Evolutionary conservation across 2,329 filamentous ascomycete genomes (phyloP).

Genomic region (Hypoxylon rubiginosum): DNA sequence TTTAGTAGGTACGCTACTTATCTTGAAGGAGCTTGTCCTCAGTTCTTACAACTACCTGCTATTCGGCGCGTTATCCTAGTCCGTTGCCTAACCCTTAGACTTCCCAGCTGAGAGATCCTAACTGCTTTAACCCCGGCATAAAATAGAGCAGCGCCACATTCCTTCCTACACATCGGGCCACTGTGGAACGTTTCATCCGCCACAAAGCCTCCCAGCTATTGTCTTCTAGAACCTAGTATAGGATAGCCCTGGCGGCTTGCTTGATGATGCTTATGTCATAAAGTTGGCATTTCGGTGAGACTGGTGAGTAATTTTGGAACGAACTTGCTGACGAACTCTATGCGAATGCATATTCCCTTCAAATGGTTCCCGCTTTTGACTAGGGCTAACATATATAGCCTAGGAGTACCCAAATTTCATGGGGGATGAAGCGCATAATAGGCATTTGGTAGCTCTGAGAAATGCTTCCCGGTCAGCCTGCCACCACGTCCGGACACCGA

Average conservation of each 20-base stretch:
- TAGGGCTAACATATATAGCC: slow-evolving; percentile 38
- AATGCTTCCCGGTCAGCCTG: slow-evolving; percentile 51
- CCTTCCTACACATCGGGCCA: slow-evolving; percentile 31
- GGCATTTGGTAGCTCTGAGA: slow-evolving; percentile 46
- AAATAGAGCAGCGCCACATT: slow-evolving; percentile 39
- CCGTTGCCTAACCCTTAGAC: slow-evolving; percentile 6
- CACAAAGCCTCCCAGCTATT: slow-evolving; percentile 32
- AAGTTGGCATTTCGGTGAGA: slow-evolving; percentile 37
- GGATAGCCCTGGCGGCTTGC: slow-evolving; percentile 20
- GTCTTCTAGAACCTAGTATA: slow-evolving; percentile 32
- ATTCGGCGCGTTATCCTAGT: slow-evolving; percentile 19
- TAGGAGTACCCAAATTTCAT: slow-evolving; percentile 41
- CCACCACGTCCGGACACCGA: slow-evolving; percentile 47
- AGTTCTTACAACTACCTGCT: slow-evolving; percentile 25
- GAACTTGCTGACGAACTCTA: slow-evolving; percentile 36
- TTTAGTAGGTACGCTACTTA: slow-evolving; percentile 15
- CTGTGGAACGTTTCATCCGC: slow-evolving; percentile 41
- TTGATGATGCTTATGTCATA: slow-evolving; percentile 46
- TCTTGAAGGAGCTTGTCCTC: slow-evolving; percentile 27
- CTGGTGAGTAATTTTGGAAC: slow-evolving; percentile 41
- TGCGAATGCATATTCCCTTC: slow-evolving; percentile 10
- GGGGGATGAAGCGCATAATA: slow-evolving; percentile 44
- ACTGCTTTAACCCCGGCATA: slow-evolving; percentile 28
- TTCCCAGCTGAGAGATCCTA: slow-evolving; percentile 33
- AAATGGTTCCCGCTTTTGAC: slow-evolving; percentile 17